These are phyloP conservation scores for Phellopilus nigrolimitatus DNA, from an alignment of 1,284 basidiomycete genomes.

Conservation along the genomic window DNA sequence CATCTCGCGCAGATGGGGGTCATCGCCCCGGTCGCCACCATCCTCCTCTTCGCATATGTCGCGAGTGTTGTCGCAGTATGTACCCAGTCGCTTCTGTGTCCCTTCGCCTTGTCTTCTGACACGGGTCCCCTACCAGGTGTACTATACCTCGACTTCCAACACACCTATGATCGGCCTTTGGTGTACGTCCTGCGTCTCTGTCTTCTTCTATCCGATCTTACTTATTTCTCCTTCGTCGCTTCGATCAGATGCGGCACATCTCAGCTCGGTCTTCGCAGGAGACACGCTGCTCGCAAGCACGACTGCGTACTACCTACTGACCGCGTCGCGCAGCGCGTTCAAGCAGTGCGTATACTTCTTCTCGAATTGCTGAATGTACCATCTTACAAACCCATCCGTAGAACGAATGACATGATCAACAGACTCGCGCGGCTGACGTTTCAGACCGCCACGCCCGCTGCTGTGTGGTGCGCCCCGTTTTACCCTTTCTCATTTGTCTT, in stretches of 20 bases:
- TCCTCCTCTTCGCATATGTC: conserved; percentile 29
- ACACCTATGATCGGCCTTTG: neutral
- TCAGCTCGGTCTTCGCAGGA: conserved; percentile 31
- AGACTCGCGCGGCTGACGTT: conserved; percentile 32
- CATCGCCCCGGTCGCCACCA: conserved; percentile 23
- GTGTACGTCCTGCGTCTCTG: neutral
- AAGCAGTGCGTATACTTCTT: conserved; percentile 26
- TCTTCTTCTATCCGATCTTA: neutral
- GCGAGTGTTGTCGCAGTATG: conserved; percentile 27
- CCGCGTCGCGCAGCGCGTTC: conserved; percentile 28
- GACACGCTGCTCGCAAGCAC: conserved; percentile 29
- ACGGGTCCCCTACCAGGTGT: neutral
- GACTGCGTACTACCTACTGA: conserved; percentile 32
- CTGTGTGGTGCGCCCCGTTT: conserved; percentile 28
- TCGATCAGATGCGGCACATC: conserved; percentile 29
- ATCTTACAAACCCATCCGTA: too few relatives aligned
- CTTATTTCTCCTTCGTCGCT: neutral
- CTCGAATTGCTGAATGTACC: too few relatives aligned
- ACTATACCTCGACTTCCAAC: neutral
- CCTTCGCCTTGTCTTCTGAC: neutral
- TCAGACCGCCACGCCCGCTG: conserved; percentile 33
- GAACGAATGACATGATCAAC: conserved; percentile 25
- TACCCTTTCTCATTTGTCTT: neutral
- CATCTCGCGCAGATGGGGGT: conserved; percentile 26
- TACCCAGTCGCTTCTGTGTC: conserved; percentile 5